phyloP scores from a whole-genome alignment of 768 basidiomycete genomes.

The Lactifluus subvellereus region DNA sequence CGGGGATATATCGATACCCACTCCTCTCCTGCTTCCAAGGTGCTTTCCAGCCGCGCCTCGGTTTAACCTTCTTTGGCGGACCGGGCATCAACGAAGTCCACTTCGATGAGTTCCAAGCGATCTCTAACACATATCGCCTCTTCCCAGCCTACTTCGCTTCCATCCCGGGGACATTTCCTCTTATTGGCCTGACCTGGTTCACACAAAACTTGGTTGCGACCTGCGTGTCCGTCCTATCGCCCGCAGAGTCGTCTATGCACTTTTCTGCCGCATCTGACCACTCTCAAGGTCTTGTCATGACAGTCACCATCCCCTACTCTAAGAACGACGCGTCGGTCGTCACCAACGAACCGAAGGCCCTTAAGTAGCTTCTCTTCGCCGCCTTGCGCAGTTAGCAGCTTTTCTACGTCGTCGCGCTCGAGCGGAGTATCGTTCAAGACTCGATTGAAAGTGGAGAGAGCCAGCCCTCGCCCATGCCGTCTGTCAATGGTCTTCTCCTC shows the following conservation, averaged over 20 bases:
- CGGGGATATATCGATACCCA: conserved; percentile 66
- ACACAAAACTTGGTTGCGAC: conserved; percentile 87
- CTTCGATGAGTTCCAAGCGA: conserved; percentile 87
- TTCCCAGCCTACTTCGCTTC: conserved; percentile 91
- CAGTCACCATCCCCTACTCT: conserved; percentile 82
- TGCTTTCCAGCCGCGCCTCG: conserved; percentile 54
- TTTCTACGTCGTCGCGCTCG: conserved; percentile 87
- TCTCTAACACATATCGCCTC: conserved; percentile 86
- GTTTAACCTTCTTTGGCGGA: conserved; percentile 94
- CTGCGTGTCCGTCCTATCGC: conserved; percentile 66
- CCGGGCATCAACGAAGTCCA: conserved; percentile 98
- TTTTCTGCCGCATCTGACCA: conserved; percentile 91
- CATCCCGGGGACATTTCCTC: conserved; percentile 86
- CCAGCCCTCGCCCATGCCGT: conserved; percentile 87
- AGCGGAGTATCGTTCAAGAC: conserved; percentile 82
- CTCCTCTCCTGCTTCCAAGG: conserved; percentile 61
- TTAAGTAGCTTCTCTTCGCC: conserved; percentile 92
- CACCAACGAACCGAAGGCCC: conserved; percentile 71
- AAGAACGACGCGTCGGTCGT: conserved; percentile 70
- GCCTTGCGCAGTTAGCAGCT: conserved; percentile 90
- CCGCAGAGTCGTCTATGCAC: conserved; percentile 69
- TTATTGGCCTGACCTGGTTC: conserved; percentile 95
- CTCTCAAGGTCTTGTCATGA: conserved; percentile 94
- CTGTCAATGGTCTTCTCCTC: conserved; percentile 62
- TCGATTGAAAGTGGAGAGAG: conserved; percentile 65